Conservation (phyloP, 495 filamentous ascomycete genomes). For the Monascus purpureus region DNA sequence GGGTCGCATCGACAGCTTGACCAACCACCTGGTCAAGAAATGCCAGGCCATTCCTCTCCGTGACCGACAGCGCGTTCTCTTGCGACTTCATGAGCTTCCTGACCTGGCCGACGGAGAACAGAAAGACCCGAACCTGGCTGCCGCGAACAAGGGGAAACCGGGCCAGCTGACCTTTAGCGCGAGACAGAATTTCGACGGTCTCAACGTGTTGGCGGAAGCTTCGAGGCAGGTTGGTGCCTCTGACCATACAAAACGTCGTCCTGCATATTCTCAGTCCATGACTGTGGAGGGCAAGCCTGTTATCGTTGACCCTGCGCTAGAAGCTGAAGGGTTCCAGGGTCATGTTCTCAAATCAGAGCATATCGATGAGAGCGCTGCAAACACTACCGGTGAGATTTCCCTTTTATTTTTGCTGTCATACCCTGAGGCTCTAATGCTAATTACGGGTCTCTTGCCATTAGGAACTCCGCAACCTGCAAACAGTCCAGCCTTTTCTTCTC, state of each 20-base stretch:
- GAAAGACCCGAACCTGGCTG: constrained; percentile 20
- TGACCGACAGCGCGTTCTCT: constrained; percentile 50
- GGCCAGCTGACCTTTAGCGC: constrained; percentile 26
- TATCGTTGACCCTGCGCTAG: constrained; percentile 32
- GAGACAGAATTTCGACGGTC: constrained; percentile 52
- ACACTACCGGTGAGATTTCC: constrained; percentile 13
- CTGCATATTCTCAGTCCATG: constrained; percentile 30
- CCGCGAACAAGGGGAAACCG: constrained; percentile 23
- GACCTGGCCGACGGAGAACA: constrained; percentile 23
- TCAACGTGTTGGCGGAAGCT: constrained; percentile 72
- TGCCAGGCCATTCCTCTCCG: constrained; percentile 58
- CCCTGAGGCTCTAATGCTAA: too few relatives aligned
- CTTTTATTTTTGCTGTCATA: too few relatives aligned
- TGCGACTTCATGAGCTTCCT: constrained; percentile 40
- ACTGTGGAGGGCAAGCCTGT: constrained; percentile 35
- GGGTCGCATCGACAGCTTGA: constrained; percentile 67
- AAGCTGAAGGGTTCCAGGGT: constrained; percentile 31
- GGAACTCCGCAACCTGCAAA: too few relatives aligned
- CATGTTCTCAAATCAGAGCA: constrained; percentile 15
- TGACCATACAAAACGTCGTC: constrained; percentile 28
- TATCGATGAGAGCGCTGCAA: constrained; percentile 14
- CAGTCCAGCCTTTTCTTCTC: too few relatives aligned
- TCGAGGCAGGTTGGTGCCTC: constrained; percentile 52
- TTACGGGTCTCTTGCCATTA: too few relatives aligned
- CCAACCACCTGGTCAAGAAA: constrained; percentile 64